phyloP scores from a whole-genome alignment of 1,284 basidiomycete species.

The Cutaneotrichosporon dermatis region DNA sequence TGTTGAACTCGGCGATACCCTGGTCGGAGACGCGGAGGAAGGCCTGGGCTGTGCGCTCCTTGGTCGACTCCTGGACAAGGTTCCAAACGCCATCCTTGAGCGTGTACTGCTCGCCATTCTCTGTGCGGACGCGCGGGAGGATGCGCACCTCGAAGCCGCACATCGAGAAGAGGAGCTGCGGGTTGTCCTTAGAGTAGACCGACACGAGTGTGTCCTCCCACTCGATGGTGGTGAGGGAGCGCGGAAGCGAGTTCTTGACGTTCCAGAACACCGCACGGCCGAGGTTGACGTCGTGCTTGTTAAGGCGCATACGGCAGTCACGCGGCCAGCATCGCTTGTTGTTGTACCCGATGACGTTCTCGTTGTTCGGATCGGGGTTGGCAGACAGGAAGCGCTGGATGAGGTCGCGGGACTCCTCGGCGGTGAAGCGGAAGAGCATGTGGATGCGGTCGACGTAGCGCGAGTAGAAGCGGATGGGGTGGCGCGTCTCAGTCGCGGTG shows the following conservation, averaged over 20 bases:
- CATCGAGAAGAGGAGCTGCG: conserved; percentile 97
- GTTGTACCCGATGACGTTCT: conserved; percentile 98
- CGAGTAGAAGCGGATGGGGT: conserved; percentile 91
- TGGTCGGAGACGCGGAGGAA: conserved; percentile 97
- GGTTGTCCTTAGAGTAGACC: conserved; percentile 96
- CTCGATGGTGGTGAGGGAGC: conserved; percentile 96
- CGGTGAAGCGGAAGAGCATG: conserved; percentile 96
- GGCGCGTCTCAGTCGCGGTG: conserved; percentile 83
- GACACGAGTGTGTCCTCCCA: conserved; percentile 97
- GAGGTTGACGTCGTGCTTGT: conserved; percentile 99
- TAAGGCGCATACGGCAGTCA: conserved; percentile 97
- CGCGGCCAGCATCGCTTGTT: conserved; percentile 99
- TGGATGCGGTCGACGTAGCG: conserved; percentile 91
- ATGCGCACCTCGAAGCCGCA: conserved; percentile 97
- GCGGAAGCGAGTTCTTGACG: conserved; percentile 92
- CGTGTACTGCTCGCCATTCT: conserved; percentile 93
- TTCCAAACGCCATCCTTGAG: conserved; percentile 98
- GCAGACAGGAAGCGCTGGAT: conserved; percentile 96
- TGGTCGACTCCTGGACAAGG: conserved; percentile 88
- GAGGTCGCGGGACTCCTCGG: conserved; percentile 93
- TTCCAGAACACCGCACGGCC: conserved; percentile 99
- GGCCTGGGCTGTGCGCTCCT: conserved; percentile 95
- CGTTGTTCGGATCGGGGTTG: conserved; percentile 97
- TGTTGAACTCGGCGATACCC: conserved; percentile 93
- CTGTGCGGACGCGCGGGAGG: conserved; percentile 77